These are phyloP conservation scores for Cercospora beticola DNA, from an alignment of 2,329 filamentous ascomycete genomes.

Conservation along the genomic window DNA sequence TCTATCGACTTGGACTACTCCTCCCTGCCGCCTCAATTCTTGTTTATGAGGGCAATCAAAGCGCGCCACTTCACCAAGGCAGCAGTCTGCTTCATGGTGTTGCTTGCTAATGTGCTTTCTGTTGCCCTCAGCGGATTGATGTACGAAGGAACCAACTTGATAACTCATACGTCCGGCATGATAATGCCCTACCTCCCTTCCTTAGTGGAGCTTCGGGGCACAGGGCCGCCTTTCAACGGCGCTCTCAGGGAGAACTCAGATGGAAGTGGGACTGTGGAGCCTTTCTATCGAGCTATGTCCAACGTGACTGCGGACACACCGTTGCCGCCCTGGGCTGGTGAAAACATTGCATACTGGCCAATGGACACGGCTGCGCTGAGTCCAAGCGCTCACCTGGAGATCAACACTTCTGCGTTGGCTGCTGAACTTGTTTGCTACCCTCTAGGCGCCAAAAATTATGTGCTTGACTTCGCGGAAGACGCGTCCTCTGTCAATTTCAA, in stretches of 20 bases:
- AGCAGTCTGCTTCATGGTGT: too few relatives aligned
- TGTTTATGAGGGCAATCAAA: too few relatives aligned
- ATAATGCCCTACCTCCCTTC: too few relatives aligned
- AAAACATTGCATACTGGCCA: not conserved
- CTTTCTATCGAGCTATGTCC: conserved; percentile 47
- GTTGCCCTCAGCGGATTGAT: too few relatives aligned
- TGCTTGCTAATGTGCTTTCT: too few relatives aligned
- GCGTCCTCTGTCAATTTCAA: not conserved
- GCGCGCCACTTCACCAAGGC: too few relatives aligned
- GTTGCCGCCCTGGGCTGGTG: conserved; percentile 54
- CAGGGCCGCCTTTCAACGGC: conserved; percentile 24
- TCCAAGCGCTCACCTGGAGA: not conserved
- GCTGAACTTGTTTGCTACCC: not conserved
- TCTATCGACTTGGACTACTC: too few relatives aligned
- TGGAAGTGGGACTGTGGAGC: conserved; percentile 37
- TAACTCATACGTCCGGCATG: too few relatives aligned
- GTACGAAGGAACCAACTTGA: too few relatives aligned
- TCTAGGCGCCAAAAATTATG: not conserved
- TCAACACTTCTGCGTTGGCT: not conserved
- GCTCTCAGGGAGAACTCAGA: conserved; percentile 31
- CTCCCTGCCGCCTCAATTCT: too few relatives aligned
- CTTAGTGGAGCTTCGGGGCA: conserved; percentile 15
- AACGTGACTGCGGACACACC: conserved; percentile 48
- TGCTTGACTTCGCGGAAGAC: not conserved
- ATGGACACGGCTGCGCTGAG: not conserved